Conservation (phyloP, 2,329 filamentous ascomycete genomes). For the Leptographium lundbergii region DNA sequence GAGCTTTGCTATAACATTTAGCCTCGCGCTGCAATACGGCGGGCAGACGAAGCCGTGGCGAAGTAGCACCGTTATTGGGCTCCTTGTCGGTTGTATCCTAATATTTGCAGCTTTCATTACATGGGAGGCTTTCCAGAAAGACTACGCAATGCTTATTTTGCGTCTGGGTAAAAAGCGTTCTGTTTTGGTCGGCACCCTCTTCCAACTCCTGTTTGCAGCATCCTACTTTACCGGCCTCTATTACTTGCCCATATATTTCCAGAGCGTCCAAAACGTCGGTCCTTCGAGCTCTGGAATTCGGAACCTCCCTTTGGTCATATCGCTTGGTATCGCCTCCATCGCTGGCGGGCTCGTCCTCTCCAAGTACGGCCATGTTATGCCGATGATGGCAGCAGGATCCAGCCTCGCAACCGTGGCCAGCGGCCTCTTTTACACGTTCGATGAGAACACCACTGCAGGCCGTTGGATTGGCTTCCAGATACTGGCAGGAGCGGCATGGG, state of each 20-base stretch:
- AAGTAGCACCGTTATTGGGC: conserved; percentile 19
- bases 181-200: conserved; percentile 27
- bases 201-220: conserved; percentile 26
- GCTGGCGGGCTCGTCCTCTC: conserved; percentile 17
- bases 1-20: conserved; percentile 19
- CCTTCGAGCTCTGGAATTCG: conserved; percentile 22
- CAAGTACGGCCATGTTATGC: conserved; percentile 12
- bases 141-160: conserved; percentile 35
- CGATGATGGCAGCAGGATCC: conserved; percentile 14
- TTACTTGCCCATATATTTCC: conserved; percentile 37
- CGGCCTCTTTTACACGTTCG: conserved; percentile 22
- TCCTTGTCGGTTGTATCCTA: conserved; percentile 17
- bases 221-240: conserved; percentile 30
- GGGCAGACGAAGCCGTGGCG: conserved; percentile 25
- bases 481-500: conserved; percentile 2
- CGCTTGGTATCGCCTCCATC: conserved; percentile 18
- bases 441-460: conserved; percentile 14
- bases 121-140: conserved; percentile 24
- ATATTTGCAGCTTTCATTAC: conserved; percentile 17
- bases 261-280: conserved; percentile 27
- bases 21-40: conserved; percentile 29
- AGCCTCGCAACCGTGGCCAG: conserved; percentile 15
- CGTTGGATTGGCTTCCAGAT: conserved; percentile 25
- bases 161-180: conserved; percentile 28
- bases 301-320: conserved; percentile 21